Base-by-base conservation (phyloP, 1,139 yeast genomes). In the Hyphopichia fennica region DNA sequence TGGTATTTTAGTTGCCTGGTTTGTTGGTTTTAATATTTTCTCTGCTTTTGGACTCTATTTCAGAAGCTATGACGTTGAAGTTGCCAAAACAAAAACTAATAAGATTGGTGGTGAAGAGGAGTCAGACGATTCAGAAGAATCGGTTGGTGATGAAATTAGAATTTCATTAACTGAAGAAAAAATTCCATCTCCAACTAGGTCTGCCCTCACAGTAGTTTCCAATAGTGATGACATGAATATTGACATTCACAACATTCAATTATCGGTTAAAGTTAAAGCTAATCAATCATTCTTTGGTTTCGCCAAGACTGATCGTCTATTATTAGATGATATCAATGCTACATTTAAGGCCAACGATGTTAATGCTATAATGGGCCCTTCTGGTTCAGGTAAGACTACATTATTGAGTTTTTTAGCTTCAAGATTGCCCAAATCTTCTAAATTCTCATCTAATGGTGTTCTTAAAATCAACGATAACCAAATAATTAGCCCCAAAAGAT, bases 361-460 rank as follows among this genome's bases (percentile, higher is more conserved):
- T n/a, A 88, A 87, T 62, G 93, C 87, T 0, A 86, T 88, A 30
- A 81, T 88, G 85, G 96, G 96, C 0, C 96, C 96, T 0, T 86
- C 95, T 1, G 96, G 96, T 0, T 82, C 90, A 6, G 96, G 96
- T 3, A 88, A 88, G 56, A 83, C 95, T 0, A 84, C 95, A 0
- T 61, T 87, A 25, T 64, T 88, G 43, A 87, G 85, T 53, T 67
- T 75, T 39, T 67, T 88, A 34, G 82, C 95, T 13, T 81, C 84
- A 18, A 69, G 95, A 45, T 59, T 84, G 64, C 72, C 76, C 11
- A 69, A 57, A 45, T 53, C 63, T 33, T 40, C 58, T 1, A 52
- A 49, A 2, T 68, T 56, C 38, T 37, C 48, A 2, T 38, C 56
- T 2, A 49, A 47, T 14, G 74, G 75, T 0, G 55, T 71, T 5